Percentiles rank a stretch among this genome's conserved stretches.
Conservation (phyloP, 371 early-diverging fungal species). For the Zychaea mexicana region DNA sequence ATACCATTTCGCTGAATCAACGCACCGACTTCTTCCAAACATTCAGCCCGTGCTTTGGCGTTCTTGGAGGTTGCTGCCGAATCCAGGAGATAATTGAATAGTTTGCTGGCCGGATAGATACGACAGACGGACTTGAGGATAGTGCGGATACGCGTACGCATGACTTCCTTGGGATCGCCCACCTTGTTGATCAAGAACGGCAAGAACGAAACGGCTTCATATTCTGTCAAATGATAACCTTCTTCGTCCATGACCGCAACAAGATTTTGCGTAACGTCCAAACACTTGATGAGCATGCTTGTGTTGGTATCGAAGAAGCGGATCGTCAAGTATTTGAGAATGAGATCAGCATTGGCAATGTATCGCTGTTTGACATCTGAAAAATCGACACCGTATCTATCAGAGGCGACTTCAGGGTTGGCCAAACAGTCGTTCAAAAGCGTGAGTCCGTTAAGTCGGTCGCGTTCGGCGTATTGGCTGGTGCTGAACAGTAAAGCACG, state of each 20-base stretch:
- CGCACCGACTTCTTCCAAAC: constrained; percentile 77
- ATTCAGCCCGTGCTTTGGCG: constrained; percentile 81
- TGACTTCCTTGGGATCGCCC: constrained; percentile 84
- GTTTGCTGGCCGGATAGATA: constrained; percentile 81
- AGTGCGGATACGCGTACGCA: constrained; percentile 68
- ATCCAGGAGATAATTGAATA: constrained; percentile 71
- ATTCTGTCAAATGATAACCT: constrained; percentile 68
- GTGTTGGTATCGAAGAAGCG: constrained; percentile 91
- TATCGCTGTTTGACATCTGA: constrained; percentile 55
- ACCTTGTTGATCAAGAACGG: constrained; percentile 78
- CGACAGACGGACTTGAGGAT: constrained; percentile 65
- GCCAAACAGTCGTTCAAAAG: constrained; percentile 69
- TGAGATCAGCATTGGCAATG: constrained; percentile 71
- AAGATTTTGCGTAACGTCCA: constrained; percentile 79
- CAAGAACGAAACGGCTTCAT: constrained; percentile 79
- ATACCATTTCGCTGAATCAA: constrained; percentile 79
- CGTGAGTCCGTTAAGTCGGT: constrained; percentile 66
- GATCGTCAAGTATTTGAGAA: constrained; percentile 84
- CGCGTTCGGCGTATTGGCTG: constrained; percentile 84
- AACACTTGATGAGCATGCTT: constrained; percentile 75
- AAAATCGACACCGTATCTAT: constrained; percentile 50
- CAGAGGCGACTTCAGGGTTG: constrained; percentile 37
- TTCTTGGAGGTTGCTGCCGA: constrained; percentile 77
- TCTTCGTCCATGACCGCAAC: constrained; percentile 62
- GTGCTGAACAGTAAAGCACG: constrained; percentile 71